Evolutionary conservation across 108 stramenopile species (phyloP).

Genomic region (Chaetoceros tenuissimus): DNA sequence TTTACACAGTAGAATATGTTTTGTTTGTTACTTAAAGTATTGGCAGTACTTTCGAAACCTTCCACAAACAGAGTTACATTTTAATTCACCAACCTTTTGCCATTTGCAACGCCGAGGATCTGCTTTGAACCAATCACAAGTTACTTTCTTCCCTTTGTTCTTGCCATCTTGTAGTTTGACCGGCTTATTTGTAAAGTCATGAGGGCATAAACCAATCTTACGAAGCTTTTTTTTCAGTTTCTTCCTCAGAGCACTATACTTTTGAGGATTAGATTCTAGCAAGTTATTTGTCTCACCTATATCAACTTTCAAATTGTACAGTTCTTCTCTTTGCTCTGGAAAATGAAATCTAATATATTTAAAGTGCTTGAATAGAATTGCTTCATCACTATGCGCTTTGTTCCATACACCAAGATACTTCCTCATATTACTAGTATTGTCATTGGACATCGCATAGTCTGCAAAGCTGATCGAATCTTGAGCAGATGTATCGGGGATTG

Average conservation of each 20-base stretch:
- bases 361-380: neutral
- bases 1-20: too few species aligned
- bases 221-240: neutral
- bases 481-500: neutral
- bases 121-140: neutral
- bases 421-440: neutral
- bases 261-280: neutral
- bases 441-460: neutral
- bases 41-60: too few species aligned
- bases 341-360: neutral
- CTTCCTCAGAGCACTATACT: neutral
- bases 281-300: neutral
- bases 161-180: neutral
- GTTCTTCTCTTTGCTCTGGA: neutral
- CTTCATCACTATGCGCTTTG: neutral
- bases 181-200: neutral
- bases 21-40: too few species aligned
- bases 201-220: neutral
- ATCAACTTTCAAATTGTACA: neutral
- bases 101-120: neutral
- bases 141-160: neutral
- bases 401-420: neutral
- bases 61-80: neutral
- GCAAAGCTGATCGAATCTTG: neutral
- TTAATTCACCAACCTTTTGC: neutral